Evolutionary conservation across 805 yeast genomes (phyloP).

Genomic region (Cyberlindnera maritima): DNA sequence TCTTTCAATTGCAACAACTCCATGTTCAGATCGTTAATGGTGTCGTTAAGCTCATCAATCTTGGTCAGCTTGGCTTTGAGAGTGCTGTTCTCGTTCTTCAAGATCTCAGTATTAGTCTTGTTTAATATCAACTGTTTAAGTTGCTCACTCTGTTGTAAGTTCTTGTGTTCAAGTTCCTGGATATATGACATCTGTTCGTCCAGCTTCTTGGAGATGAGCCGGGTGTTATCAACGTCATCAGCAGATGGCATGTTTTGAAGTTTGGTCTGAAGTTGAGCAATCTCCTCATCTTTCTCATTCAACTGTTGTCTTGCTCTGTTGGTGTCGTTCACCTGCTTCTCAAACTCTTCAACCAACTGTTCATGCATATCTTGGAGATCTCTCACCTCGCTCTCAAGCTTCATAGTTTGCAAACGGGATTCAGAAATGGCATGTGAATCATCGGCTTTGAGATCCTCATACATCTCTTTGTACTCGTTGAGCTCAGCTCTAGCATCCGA

Average conservation of each 20-base stretch:
- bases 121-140: conserved; percentile 47
- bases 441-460: conserved; percentile 7
- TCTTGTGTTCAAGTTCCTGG: conserved; percentile 48
- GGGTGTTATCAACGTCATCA: conserved; percentile 21
- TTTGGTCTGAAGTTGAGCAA: conserved; percentile 1
- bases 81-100: conserved; percentile 52
- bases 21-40: conserved; percentile 46
- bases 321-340: conserved; percentile 6
- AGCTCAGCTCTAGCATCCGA: conserved; percentile 19
- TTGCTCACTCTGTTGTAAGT: conserved; percentile 50
- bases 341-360: conserved; percentile 5
- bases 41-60: conserved; percentile 42
- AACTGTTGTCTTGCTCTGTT: not conserved
- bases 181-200: conserved; percentile 44
- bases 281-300: conserved; percentile 5
- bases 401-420: not conserved
- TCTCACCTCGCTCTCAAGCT: conserved; percentile 7
- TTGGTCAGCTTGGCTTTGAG: conserved; percentile 37
- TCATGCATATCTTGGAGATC: conserved; percentile 7
- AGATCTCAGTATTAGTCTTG: conserved; percentile 45
- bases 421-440: not conserved
- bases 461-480: conserved; percentile 11
- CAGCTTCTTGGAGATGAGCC: conserved; percentile 27
- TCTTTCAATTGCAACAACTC: conserved; percentile 47
- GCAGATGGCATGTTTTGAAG: conserved; percentile 33